Conservation (phyloP, 2,329 filamentous ascomycete genomes). For the Penicillium concentricum region DNA sequence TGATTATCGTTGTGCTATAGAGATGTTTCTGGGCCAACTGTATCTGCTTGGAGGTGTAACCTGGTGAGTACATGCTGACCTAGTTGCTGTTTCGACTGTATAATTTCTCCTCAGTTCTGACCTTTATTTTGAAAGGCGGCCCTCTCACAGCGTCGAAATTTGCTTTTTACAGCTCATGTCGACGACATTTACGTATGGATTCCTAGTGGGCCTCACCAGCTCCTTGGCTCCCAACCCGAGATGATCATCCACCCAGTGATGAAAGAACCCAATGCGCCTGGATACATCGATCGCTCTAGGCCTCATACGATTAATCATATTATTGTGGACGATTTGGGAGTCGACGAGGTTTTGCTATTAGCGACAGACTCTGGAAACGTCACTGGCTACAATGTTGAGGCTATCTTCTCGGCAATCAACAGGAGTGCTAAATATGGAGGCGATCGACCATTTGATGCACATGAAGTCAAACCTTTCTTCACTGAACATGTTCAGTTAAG, state of each 20-base stretch:
- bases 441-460: constrained; percentile 30
- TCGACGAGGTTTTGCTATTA: constrained; percentile 66
- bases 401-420: constrained; percentile 48
- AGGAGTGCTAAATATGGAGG: constrained; percentile 20
- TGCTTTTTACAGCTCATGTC: constrained; percentile 46
- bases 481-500: constrained; percentile 72
- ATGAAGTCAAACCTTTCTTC: constrained; percentile 59
- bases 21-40: constrained; percentile 26
- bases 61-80: constrained; percentile 30
- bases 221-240: constrained; percentile 37
- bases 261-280: constrained; percentile 45
- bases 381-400: constrained; percentile 64
- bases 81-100: neutral
- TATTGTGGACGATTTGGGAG: constrained; percentile 66
- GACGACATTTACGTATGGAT: constrained; percentile 47
- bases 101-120: neutral
- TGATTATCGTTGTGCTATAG: constrained; percentile 13
- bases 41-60: constrained; percentile 46
- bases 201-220: constrained; percentile 43
- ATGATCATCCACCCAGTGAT: constrained; percentile 45
- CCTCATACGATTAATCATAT: constrained; percentile 69
- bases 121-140: constrained; percentile 34
- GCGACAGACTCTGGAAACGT: constrained; percentile 76
- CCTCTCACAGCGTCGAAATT: constrained; percentile 48
- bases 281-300: constrained; percentile 52